Evolutionary conservation across 2,329 filamentous ascomycete species (phyloP), one percentile per base, ranked within the genome.

Genomic region (Metarhizium robertsii): DNA sequence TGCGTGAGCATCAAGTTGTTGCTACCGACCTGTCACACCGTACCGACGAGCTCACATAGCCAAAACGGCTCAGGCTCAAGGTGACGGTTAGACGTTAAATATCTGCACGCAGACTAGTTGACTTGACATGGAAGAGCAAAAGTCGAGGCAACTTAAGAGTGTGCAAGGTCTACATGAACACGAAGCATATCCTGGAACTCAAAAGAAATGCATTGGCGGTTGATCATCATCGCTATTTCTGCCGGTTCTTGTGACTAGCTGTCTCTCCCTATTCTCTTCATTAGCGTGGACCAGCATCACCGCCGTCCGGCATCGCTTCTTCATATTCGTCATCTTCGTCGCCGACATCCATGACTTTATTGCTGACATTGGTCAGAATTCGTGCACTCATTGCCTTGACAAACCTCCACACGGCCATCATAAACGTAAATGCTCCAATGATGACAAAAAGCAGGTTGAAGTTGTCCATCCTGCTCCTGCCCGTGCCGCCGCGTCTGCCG

Each of bases 91-190:
- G 71, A 71, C 74, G 70, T 65, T 81, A 73, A 57, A 80, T 96
- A 79, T 96, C 79, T 89, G 91, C 91, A 95, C 87, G 85, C 84
- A 88, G 91, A 96, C 91, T 94, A 85, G 92, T 94, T 85, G 87
- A 85, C 89, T 91, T 83, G 83, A 84, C 85, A 92, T 81, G 81
- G 87, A 80, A 75, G 75, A 81, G 79, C 68, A 77, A 70, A 38
- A 74, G 75, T 84, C 81, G 81, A 91, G 90, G 82, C 89, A 95
- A 94, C 91, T 96, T 88, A 96, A 95, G 87, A 88, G 88, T 87
- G 88, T 92, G 90, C 90, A 88, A 53, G 61, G 57, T 57, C 25
- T 61, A 60, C 42, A 54, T 56, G 49, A 46, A 36, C 38, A 46
- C 40, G 46, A 6, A 38, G 34, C 36, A 43, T 45, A 54, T 55